phyloP scores from a whole-genome alignment of 306 rosid species.

The Morella rubra region DNA sequence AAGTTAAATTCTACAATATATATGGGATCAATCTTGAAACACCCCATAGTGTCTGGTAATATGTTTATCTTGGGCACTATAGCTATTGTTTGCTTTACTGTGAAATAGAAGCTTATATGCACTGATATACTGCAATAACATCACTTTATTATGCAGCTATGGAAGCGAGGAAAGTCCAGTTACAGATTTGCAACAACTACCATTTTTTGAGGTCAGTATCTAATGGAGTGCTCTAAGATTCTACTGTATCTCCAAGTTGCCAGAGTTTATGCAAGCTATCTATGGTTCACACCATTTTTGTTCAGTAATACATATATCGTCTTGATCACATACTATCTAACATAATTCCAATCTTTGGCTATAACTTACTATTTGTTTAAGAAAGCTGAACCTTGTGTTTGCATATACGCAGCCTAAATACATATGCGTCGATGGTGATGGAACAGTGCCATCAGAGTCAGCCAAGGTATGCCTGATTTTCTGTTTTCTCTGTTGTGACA shows the following conservation, averaged over 20 bases:
- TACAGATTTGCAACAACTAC: constrained; percentile 62
- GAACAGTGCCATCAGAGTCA: constrained; percentile 89
- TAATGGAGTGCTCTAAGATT: constrained; percentile 10
- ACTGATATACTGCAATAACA: too few relatives aligned
- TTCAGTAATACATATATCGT: too few relatives aligned
- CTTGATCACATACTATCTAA: neutral
- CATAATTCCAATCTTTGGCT: neutral
- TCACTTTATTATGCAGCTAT: constrained; percentile 59
- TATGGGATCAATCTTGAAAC: constrained; percentile 74
- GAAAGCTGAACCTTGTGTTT: constrained; percentile 26
- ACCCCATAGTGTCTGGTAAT: constrained; percentile 87
- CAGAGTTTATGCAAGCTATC: neutral
- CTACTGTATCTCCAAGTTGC: constrained; percentile 9
- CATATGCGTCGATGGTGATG: constrained; percentile 85
- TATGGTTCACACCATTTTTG: neutral
- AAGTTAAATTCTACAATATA: constrained; percentile 85
- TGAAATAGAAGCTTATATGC: constrained; percentile 5
- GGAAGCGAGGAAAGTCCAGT: constrained; percentile 73
- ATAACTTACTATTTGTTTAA: constrained; percentile 7
- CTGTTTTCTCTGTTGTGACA: constrained; percentile 5
- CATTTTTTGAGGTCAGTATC: constrained; percentile 54
- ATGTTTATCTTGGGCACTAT: too few relatives aligned
- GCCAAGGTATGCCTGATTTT: constrained; percentile 64
- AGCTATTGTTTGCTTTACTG: neutral
- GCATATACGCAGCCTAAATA: constrained; percentile 59